Base-by-base conservation (phyloP, 805 yeast genomes). In the Zygosaccharomyces kombuchaensis region DNA sequence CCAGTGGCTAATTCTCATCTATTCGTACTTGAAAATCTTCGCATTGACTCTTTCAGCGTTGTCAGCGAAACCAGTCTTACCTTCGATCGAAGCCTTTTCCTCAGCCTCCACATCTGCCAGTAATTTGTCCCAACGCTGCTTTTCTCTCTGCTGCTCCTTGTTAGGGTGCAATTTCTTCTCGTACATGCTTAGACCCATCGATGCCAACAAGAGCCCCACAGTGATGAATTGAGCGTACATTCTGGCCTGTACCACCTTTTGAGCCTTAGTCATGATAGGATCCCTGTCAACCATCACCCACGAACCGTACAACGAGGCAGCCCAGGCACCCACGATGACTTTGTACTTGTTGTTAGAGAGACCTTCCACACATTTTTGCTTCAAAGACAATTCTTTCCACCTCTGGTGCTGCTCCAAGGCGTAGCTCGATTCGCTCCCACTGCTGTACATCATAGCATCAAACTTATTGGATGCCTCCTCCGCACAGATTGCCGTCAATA, bases 221-320 rank as follows among this genome's bases (percentile, higher is more conserved):
- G 95, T 84, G 44, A 85, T 67, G 53, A 84, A 86, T 66, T 87
- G 95, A 9, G 95, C 95, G 62, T 87, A 87, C 85, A 87, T 87
- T 77, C 95, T 81, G 26, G 95, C 95, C 62, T 84, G 90, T 27
- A 84, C 93, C 40, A 85, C 78, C 65, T 85, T 87, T 69, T 87
- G 95, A 4, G 93, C 69, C 52, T 73, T 76, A 44, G 87, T 77
- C 83, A 87, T 76, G 62, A 81, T 70, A 52, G 80, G 82, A 63
- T 87, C 96, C 55, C 75, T 77, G 68, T 85, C 81, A 43, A 85
- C 87, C 36, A 70, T 58, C 38, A 68, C 77, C 87, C 91, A 87
- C 4, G 95, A 83, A 1, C 89, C 95, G 54, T 75, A 85, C 71
- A 86, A 67, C 2, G 91, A 82, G 17, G 80, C 84, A 4, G 87